Evolutionary conservation across 768 basidiomycete genomes (phyloP).

Genomic region (Multifurca ochricompacta): DNA sequence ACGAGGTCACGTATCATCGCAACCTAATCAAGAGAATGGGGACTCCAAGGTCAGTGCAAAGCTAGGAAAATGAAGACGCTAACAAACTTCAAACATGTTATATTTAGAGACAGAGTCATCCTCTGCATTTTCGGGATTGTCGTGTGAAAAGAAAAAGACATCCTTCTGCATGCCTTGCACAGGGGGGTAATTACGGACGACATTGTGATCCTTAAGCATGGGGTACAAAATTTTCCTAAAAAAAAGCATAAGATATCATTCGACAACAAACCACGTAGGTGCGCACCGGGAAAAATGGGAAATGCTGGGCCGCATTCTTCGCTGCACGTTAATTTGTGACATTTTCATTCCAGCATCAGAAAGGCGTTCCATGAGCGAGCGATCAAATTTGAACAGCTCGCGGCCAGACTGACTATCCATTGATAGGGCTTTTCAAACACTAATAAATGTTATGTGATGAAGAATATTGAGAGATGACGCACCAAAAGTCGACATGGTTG

Average conservation of each 20-base stretch:
- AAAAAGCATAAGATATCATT: not conserved
- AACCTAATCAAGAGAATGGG: slow-evolving; percentile 20
- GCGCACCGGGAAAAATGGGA: slow-evolving; percentile 49
- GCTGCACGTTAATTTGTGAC: slow-evolving; percentile 62
- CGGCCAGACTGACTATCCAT: slow-evolving; percentile 52
- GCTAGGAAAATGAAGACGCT: not conserved
- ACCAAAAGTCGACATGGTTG: slow-evolving; percentile 57
- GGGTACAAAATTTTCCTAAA: slow-evolving; percentile 53
- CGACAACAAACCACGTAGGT: too few species aligned
- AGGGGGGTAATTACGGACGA: slow-evolving; percentile 43
- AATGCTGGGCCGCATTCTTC: slow-evolving; percentile 67
- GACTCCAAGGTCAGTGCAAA: not conserved
- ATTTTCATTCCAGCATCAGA: slow-evolving; percentile 48
- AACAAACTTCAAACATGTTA: slow-evolving; percentile 55
- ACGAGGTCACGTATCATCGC: slow-evolving; percentile 46
- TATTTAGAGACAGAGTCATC: slow-evolving; percentile 58
- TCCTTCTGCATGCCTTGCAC: slow-evolving; percentile 58
- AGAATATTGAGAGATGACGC: slow-evolving; percentile 19
- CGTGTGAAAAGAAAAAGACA: slow-evolving; percentile 61
- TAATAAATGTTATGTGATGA: not conserved
- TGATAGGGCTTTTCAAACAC: slow-evolving; percentile 45
- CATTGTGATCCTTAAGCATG: slow-evolving; percentile 44
- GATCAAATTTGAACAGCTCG: slow-evolving; percentile 52
- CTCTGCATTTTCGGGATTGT: slow-evolving; percentile 46
- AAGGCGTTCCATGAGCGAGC: slow-evolving; percentile 66